Evolutionary conservation across 2,329 filamentous ascomycete species (phyloP), one percentile per base, ranked within the genome.

Genomic region (Colletotrichum phormii): DNA sequence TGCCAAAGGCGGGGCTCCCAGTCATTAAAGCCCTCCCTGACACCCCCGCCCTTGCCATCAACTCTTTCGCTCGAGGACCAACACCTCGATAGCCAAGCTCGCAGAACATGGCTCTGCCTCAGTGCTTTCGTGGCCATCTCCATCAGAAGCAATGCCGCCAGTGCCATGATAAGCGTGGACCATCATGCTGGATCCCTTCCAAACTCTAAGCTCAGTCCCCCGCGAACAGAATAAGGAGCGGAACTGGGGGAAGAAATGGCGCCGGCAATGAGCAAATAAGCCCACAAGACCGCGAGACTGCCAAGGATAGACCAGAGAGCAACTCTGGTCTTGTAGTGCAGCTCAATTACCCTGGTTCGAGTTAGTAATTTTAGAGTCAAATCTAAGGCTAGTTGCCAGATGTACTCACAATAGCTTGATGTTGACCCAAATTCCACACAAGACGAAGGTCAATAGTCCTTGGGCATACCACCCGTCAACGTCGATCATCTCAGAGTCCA

Each of bases 1-100:
- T 90, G 89, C 89, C 89, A 90, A 7, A 90, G 77, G 75, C 86
- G 86, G 2, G 89, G 77, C 24, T 88, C 84, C 85, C 87, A 87
- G 65, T 89, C 85, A 74, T 88, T 86, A 13, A 84, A 77, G 12
- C 63, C 54, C 6, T 63, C 65, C 5, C 65, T 24, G 1, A 68
- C 49, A 31, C 74, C 75, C 24, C 70, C 75, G 22, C 62, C 76
- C 58, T 78, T 78, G 83, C 60, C n/a, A 2, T 84, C 86, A 1
- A 81, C 81, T 84, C 82, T 85, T 37, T 80, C 81, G 75, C 86
- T 86, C 2, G 89, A 77, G n/a, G 87, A 84, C 85, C 87, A 87
- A 51, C 58, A 68, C 9, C 65, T 46, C 6, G 65, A 67, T 15
- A 55, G 5, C 64, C 55, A 61, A 4, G 64, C 64, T 11, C 55